phyloP scores from a whole-genome alignment of 805 yeast species.

The Lipomyces orientalis region DNA sequence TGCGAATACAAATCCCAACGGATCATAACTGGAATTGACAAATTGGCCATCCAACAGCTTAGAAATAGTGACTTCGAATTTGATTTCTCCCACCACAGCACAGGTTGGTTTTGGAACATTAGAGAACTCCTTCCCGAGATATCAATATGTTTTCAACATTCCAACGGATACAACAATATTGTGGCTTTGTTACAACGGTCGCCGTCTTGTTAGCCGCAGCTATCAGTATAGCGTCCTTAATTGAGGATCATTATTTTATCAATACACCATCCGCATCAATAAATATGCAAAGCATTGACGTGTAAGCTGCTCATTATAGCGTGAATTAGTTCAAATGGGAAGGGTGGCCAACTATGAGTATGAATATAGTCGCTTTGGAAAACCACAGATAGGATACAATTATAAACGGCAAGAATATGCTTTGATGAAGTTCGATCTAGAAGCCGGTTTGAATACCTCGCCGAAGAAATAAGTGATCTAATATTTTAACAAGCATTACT shows the following conservation, averaged over 20 bases:
- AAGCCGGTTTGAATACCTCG: slow-evolving; percentile 43
- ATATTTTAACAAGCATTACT: slow-evolving; percentile 33
- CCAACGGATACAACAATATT: slow-evolving; percentile 45
- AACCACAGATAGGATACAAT: slow-evolving; percentile 73
- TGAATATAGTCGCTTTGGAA: slow-evolving; percentile 43
- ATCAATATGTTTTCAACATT: slow-evolving; percentile 45
- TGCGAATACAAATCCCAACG: too few species aligned
- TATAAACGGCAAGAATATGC: slow-evolving; percentile 66
- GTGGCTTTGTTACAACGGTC: slow-evolving; percentile 46
- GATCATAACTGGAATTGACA: too few species aligned
- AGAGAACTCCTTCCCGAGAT: not conserved
- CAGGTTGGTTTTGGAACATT: not conserved
- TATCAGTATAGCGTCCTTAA: slow-evolving; percentile 39
- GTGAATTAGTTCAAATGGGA: slow-evolving; percentile 15
- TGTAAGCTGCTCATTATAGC: slow-evolving; percentile 28
- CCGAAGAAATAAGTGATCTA: not conserved
- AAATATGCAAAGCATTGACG: slow-evolving; percentile 33
- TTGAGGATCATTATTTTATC: slow-evolving; percentile 39
- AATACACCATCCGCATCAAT: slow-evolving; percentile 41
- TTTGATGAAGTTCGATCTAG: slow-evolving; percentile 71
- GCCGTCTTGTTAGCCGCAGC: slow-evolving; percentile 41
- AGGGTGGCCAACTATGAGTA: slow-evolving; percentile 19
- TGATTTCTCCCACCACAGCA: not conserved
- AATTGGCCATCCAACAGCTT: too few species aligned
- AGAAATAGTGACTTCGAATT: not conserved